phyloP scores from a whole-genome alignment of 192 early-diverging fungal species.

The Glomus cerebriforme region DNA sequence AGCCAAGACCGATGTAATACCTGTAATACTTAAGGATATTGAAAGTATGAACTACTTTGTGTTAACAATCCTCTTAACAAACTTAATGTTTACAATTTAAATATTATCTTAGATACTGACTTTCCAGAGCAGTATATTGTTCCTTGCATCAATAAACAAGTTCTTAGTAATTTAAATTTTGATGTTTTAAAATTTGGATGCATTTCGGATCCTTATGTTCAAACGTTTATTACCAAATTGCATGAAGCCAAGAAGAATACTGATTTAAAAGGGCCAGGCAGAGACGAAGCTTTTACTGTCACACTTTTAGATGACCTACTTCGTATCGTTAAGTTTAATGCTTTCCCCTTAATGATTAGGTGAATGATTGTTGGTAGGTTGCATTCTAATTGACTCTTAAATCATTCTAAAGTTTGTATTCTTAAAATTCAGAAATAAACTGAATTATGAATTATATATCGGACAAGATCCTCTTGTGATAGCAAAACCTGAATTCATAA shows the following conservation, averaged over 20 bases:
- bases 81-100: not conserved
- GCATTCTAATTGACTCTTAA: not conserved
- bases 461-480: not conserved
- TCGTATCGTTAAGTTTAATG: not conserved
- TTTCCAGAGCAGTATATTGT: not conserved
- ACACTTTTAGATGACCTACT: slow-evolving; percentile 1
- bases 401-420: not conserved
- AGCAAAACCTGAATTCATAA: not conserved
- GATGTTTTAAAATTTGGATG: not conserved
- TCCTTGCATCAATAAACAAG: not conserved
- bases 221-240: slow-evolving; percentile 18
- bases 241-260: slow-evolving; percentile 6
- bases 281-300: slow-evolving; percentile 23
- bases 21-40: no score
- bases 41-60: slow-evolving; percentile 23
- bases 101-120: not conserved
- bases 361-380: not conserved
- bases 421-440: not conserved
- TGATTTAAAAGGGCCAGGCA: not conserved
- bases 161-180: not conserved
- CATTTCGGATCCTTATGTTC: slow-evolving; percentile 14
- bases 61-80: not conserved
- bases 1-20: slow-evolving; percentile 4
- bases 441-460: not conserved
- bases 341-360: not conserved